Conservation (phyloP, 2,329 filamentous ascomycete species). For the Aspergillus novofumigatus region DNA sequence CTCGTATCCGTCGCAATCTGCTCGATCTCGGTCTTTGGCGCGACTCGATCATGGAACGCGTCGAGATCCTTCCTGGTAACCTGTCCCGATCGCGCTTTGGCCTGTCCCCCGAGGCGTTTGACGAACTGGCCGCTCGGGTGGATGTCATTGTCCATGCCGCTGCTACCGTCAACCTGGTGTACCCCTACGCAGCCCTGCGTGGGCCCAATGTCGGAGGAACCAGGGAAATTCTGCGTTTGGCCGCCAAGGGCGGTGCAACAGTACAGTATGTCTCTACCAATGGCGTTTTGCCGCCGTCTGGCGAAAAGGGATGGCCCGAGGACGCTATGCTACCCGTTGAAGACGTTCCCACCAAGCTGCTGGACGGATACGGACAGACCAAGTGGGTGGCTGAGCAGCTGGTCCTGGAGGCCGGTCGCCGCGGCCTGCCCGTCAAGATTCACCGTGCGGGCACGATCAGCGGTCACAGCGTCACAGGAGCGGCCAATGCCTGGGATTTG, state of each 20-base stretch:
- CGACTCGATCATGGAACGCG: constrained; percentile 71
- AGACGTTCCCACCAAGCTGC: constrained; percentile 63
- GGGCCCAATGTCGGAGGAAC: constrained; percentile 77
- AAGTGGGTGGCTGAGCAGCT: constrained; percentile 80
- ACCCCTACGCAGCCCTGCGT: constrained; percentile 72
- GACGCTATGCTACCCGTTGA: constrained; percentile 63
- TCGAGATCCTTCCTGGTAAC: constrained; percentile 72
- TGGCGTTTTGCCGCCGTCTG: constrained; percentile 67
- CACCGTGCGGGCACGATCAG: constrained; percentile 73
- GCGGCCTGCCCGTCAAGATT: constrained; percentile 67
- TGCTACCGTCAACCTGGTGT: constrained; percentile 75
- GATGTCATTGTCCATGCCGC: constrained; percentile 74
- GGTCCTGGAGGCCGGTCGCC: constrained; percentile 62
- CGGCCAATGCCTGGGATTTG: constrained; percentile 74
- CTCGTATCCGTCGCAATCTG: constrained; percentile 68
- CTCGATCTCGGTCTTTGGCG: constrained; percentile 76
- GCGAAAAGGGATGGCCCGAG: constrained; percentile 65
- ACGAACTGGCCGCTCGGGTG: constrained; percentile 59
- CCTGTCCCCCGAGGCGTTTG: constrained; percentile 61
- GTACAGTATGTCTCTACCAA: constrained; percentile 78
- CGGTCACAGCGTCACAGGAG: constrained; percentile 69
- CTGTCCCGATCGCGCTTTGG: constrained; percentile 65
- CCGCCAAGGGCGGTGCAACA: constrained; percentile 63
- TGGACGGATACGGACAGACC: constrained; percentile 73
- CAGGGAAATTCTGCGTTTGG: constrained; percentile 67